Evolutionary conservation across 805 yeast species (phyloP).

Genomic region (Candida gorgasii): DNA sequence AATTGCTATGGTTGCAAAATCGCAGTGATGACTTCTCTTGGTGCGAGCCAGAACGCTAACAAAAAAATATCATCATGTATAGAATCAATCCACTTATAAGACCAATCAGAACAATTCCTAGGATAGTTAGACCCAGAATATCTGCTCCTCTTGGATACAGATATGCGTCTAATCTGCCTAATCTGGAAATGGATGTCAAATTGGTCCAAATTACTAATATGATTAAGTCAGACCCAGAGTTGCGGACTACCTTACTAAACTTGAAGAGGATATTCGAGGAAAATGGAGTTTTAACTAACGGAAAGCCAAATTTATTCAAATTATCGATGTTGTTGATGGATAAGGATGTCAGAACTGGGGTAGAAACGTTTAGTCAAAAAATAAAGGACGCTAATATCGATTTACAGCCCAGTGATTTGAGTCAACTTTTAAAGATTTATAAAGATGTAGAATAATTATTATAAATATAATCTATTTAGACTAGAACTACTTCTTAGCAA

Average conservation of each 20-base stretch:
- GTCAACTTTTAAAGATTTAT: constrained; percentile 7
- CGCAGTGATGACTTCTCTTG: not conserved
- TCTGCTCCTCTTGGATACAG: too few species aligned
- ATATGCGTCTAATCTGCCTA: constrained; percentile 2
- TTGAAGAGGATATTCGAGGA: constrained; percentile 30
- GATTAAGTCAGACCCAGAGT: constrained; percentile 27
- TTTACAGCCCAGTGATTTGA: constrained; percentile 33
- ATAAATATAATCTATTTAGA: not conserved
- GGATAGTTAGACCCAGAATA: not conserved
- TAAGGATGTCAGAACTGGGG: constrained; percentile 32
- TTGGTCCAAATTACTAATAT: constrained; percentile 10
- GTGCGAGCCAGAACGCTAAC: not conserved
- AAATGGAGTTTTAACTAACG: constrained; percentile 30
- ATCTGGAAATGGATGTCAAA: constrained; percentile 8
- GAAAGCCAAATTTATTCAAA: constrained; percentile 35
- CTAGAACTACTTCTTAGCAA: constrained; percentile 35
- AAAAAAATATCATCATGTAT: not conserved
- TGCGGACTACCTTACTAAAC: constrained; percentile 27
- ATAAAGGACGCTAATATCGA: constrained; percentile 33
- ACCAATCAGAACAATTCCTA: not conserved
- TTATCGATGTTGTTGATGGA: constrained; percentile 40
- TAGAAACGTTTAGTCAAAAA: constrained; percentile 28
- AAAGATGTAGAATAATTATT: not conserved
- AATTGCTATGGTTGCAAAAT: constrained; percentile 6
- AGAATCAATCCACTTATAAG: not conserved